phyloP scores from a whole-genome alignment of 306 rosid genomes.

The Fagus crenata region DNA sequence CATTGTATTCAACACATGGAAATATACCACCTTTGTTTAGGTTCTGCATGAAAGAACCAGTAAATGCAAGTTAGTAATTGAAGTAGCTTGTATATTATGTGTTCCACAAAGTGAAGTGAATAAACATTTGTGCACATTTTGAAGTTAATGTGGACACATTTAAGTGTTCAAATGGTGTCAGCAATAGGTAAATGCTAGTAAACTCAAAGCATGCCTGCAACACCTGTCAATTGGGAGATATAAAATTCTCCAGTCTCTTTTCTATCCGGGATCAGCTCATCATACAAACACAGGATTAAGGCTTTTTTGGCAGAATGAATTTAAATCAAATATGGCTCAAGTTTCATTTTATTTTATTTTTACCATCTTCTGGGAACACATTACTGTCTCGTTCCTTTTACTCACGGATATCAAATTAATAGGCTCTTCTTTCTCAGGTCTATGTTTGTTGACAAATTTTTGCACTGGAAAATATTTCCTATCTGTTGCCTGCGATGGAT shows the following conservation, averaged over 20 bases:
- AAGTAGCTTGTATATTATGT: background rate
- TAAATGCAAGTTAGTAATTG: background rate
- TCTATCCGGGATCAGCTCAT: background rate
- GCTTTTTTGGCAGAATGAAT: background rate
- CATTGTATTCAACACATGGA: background rate
- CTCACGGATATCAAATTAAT: constrained; percentile 1
- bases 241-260: background rate
- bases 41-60: background rate
- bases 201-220: background rate
- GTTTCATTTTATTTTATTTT: background rate
- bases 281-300: background rate
- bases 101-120: background rate
- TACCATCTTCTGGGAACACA: constrained; percentile 5
- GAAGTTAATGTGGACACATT: background rate
- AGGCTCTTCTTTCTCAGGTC: constrained; percentile 54
- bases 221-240: background rate
- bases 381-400: background rate
- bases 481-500: constrained; percentile 83
- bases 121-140: background rate
- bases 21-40: background rate
- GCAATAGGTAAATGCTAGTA: background rate
- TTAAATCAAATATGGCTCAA: background rate
- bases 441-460: constrained; percentile 76
- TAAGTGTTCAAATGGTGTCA: background rate
- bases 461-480: constrained; percentile 93